Evolutionary conservation across 176 grass and related monocot genomes (phyloP), one percentile per base, ranked within the genome.

Genomic region (Canna indica): DNA sequence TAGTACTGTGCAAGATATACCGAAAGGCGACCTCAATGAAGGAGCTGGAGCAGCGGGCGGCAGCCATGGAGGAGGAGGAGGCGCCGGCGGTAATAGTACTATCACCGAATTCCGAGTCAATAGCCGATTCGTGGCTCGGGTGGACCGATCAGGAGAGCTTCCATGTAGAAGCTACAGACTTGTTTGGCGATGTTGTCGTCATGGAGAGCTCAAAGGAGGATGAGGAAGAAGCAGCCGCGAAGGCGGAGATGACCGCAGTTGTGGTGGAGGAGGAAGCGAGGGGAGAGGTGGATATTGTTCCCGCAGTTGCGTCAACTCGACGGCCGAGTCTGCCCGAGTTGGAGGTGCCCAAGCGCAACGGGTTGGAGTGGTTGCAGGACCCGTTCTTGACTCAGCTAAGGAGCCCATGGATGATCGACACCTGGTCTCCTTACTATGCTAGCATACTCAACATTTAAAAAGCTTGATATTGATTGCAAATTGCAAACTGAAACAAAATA

Each of bases 1-100:
- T 88, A 1, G 92, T 96, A 1, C 76, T 96, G 13, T 96, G 92
- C 85, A 96, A 96, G 81, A 72, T 96, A 11, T 96, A 96, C 77
- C 83, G 88, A 1, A 96, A 96, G 81, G 92, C 88, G 0, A 81
- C 87, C 1, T 87, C 92, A 0, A 79, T 96, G 66, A 96, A 96
- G 80, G 92, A 91, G 80, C 72, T 96, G 7, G 92, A 96, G 78
- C 92, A 96, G 59, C 75, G 92, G 34, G 88, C 87, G n/a, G 92
- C 92, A 2, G 57, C 57, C 9, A 29, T 89, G 86, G 83, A 88
- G 83, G 83, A 85, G 84, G 79, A 83, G 0, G 80, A 80, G 10
- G 54, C 83, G 14, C 59, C 67, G 1, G 74, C 29, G 33, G 78
- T 75, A 7, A 57, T 80, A 9, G 64, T 59, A 0, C 69, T 17